Percentiles rank a stretch among this genome's conserved stretches.
Evolutionary conservation across 2,329 filamentous ascomycete species (phyloP).

Genomic region (Pseudogymnoascus sp.): DNA sequence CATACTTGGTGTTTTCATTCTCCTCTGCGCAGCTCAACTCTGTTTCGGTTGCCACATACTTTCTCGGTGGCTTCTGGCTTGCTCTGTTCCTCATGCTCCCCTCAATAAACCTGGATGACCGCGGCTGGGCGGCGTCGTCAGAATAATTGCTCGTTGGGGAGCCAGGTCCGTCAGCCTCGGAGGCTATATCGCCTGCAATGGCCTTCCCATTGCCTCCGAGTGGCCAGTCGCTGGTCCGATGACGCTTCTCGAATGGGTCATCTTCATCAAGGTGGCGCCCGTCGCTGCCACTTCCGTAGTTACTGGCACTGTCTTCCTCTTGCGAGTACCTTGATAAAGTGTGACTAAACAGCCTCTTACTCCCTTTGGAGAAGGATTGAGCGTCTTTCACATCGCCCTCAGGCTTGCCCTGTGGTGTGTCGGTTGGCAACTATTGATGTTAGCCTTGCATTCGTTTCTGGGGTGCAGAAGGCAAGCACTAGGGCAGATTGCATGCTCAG

Average conservation of each 20-base stretch:
- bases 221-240: conserved; percentile 39
- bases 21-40: not conserved
- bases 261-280: conserved; percentile 18
- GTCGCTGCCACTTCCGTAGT: conserved; percentile 26
- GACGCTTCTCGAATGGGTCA: conserved; percentile 34
- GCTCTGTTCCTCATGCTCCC: conserved; percentile 80
- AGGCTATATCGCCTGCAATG: not conserved
- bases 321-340: conserved; percentile 18
- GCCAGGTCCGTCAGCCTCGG: conserved; percentile 11
- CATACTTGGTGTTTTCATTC: not conserved
- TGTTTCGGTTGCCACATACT: conserved; percentile 21
- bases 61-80: conserved; percentile 52
- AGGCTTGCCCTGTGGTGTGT: not conserved
- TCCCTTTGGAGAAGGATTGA: conserved; percentile 13
- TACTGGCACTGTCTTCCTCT: conserved; percentile 24
- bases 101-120: conserved; percentile 62
- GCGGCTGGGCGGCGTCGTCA: conserved; percentile 21
- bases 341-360: conserved; percentile 29
- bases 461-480: not conserved
- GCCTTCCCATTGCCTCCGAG: conserved; percentile 18
- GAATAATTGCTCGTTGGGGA: conserved; percentile 13
- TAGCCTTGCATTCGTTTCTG: not conserved
- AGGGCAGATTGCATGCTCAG: not conserved
- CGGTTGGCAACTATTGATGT: not conserved
- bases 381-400: not conserved